Base-by-base conservation (phyloP, 805 yeast species). In the Lipomyces anomalus region DNA sequence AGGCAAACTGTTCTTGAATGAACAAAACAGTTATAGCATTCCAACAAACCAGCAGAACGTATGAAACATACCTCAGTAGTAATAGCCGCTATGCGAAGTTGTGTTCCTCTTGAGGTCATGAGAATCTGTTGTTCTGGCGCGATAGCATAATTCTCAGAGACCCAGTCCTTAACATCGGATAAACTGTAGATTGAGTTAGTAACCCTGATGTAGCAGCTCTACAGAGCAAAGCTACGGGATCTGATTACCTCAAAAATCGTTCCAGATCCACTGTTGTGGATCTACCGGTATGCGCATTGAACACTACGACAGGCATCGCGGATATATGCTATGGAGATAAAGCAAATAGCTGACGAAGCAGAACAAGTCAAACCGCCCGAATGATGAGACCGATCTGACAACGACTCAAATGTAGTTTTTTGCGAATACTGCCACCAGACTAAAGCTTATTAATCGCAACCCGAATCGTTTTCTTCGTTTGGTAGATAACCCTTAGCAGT, bases 51-150 rank as follows among this genome's bases (percentile, higher is more conserved):
- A 7, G 17, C 17, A 17, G 9, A 29, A 6, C 33, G 13, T 16
- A 13, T 13, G 17, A 22, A 22, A 16, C 44, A 2, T 36, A 50
- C 55, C 47, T 50, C 55, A 21, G 35, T 37, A 5, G 49, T 26
- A 20, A 50, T 29, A 22, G 35, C 47, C 20, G 49, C 44, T 44
- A 50, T 48, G 18, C 52, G 48, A 13, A 42, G 47, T 37, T 48
- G 51, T 4, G 55, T 48, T 22, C 52, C 51, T 16, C 55, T 46
- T 34, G 55, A 40, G 3, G 55, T 50, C 55, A 50, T 50, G 22
- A 50, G 26, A 18, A 50, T 50, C 43, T 50, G 55, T 22, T 50
- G 53, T 5, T 24, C 36, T 13, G 47, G 29, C 11, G 46, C 22
- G 13, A 50, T 33, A 13, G 37, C 45, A 36, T 40, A 49, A 23